These are phyloP conservation scores for Pythium chondricola DNA, from an alignment of 352 stramenopile genomes.

Conservation along the genomic window DNA sequence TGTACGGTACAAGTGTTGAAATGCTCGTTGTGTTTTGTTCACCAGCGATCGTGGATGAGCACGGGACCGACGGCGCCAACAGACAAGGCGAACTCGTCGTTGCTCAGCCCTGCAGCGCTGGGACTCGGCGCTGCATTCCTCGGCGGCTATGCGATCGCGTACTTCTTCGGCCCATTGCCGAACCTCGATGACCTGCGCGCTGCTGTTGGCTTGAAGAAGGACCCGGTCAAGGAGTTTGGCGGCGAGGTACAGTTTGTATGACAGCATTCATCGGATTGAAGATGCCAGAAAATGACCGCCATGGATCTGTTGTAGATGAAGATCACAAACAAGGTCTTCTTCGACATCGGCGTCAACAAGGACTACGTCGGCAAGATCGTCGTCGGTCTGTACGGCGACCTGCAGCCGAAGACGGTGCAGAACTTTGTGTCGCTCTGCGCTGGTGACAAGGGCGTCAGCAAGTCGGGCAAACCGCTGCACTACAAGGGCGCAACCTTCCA, in stretches of 20 bases:
- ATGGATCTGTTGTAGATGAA: constrained; percentile 19
- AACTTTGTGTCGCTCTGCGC: constrained; percentile 81
- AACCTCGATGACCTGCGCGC: constrained; percentile 48
- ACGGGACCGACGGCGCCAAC: constrained; percentile 2
- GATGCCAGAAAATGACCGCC: not conserved
- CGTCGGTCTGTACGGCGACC: constrained; percentile 69
- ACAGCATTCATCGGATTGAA: not conserved
- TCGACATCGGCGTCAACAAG: constrained; percentile 95
- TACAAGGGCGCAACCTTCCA: constrained; percentile 95
- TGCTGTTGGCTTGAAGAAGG: constrained; percentile 24
- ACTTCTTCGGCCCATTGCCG: constrained; percentile 61
- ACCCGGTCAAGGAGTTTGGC: constrained; percentile 27
- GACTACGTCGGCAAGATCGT: constrained; percentile 82
- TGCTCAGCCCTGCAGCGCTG: constrained; percentile 36
- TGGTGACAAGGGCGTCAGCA: constrained; percentile 61
- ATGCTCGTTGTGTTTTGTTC: not conserved
- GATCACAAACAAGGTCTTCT: constrained; percentile 90
- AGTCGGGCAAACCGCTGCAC: constrained; percentile 92
- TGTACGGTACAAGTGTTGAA: no score
- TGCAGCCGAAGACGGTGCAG: constrained; percentile 70
- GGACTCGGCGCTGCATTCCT: constrained; percentile 44
- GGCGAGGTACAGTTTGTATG: constrained; percentile 27
- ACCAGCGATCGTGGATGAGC: constrained; percentile 18
- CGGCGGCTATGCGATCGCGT: constrained; percentile 60
- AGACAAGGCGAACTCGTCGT: not conserved